Conservation (phyloP, 2,329 filamentous ascomycete genomes). For the Ophiocordyceps sinensis region DNA sequence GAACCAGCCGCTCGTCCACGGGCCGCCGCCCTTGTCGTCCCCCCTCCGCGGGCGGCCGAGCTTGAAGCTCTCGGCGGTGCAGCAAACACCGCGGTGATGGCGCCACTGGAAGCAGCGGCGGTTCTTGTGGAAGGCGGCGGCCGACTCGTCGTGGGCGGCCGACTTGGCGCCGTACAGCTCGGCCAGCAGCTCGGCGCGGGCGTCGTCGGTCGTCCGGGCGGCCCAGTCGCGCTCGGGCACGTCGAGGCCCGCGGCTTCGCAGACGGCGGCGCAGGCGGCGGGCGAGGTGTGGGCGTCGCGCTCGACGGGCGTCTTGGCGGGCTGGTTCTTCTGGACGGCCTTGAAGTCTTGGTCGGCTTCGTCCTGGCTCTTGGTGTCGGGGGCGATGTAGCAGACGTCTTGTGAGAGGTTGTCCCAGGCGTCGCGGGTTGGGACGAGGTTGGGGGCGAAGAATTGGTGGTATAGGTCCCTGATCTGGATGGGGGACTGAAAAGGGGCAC, state of each 20-base stretch:
- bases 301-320: slow-evolving; percentile 25
- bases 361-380: slow-evolving; percentile 20
- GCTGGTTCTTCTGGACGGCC: slow-evolving; percentile 18
- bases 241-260: slow-evolving; percentile 23
- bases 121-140: slow-evolving; percentile 14
- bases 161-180: slow-evolving; percentile 9
- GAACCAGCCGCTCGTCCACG: slow-evolving; percentile 30
- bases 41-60: slow-evolving; percentile 22
- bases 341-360: slow-evolving; percentile 16
- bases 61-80: slow-evolving; percentile 27
- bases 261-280: slow-evolving; percentile 34
- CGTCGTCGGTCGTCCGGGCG: slow-evolving; percentile 12
- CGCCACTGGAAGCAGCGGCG: slow-evolving; percentile 32
- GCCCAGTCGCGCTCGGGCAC: slow-evolving; percentile 20
- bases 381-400: slow-evolving; percentile 28
- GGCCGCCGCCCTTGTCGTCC: not conserved
- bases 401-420: slow-evolving; percentile 40
- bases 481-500: slow-evolving; percentile 16
- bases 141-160: slow-evolving; percentile 2
- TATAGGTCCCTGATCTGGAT: slow-evolving; percentile 35
- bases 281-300: slow-evolving; percentile 28
- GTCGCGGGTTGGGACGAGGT: slow-evolving; percentile 24
- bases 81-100: slow-evolving; percentile 28
- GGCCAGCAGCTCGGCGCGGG: slow-evolving; percentile 13
- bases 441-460: slow-evolving; percentile 29